Evolutionary conservation across 78 protist species (phyloP).

Genomic region (Ministeria vibrans): DNA sequence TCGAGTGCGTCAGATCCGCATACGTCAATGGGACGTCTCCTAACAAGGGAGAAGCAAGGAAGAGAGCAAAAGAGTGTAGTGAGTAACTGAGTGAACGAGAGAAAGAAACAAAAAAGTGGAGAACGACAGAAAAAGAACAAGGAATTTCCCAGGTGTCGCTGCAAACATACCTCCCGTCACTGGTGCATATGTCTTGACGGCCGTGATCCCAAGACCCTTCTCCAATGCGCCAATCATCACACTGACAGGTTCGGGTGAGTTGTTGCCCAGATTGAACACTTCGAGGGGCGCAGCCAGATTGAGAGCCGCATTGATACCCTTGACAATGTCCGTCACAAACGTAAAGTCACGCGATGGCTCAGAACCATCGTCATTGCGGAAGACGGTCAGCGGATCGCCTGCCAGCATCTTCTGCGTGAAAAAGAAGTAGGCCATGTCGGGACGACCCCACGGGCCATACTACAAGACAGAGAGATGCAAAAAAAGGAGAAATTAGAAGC

Average conservation of each 20-base stretch:
- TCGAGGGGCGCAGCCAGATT: conserved; percentile 9
- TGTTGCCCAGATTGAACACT: conserved; percentile 51
- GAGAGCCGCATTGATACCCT: conserved; percentile 27
- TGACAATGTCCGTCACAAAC: conserved; percentile 38
- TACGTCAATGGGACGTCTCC: conserved; percentile 30
- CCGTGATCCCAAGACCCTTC: background rate
- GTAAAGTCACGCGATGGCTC: conserved; percentile 51
- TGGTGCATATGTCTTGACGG: background rate
- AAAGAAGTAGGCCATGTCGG: conserved; percentile 56
- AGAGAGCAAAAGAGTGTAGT: background rate
- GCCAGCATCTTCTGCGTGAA: conserved; percentile 22
- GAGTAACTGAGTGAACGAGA: background rate
- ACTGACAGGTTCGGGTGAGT: background rate
- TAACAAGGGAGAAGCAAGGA: background rate
- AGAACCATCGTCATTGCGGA: conserved; percentile 1
- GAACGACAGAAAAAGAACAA: background rate
- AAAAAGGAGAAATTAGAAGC: too few species aligned
- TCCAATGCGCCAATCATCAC: background rate
- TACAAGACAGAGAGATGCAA: too few species aligned
- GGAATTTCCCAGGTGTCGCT: too few species aligned
- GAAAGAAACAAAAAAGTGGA: background rate
- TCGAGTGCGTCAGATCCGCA: conserved; percentile 24
- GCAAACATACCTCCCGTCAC: background rate
- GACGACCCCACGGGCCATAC: conserved; percentile 60
- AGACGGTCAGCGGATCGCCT: conserved; percentile 24